These are phyloP conservation scores for Pseudocercospora fuligena DNA, from an alignment of 2,329 filamentous ascomycete species.

Conservation along the genomic window DNA sequence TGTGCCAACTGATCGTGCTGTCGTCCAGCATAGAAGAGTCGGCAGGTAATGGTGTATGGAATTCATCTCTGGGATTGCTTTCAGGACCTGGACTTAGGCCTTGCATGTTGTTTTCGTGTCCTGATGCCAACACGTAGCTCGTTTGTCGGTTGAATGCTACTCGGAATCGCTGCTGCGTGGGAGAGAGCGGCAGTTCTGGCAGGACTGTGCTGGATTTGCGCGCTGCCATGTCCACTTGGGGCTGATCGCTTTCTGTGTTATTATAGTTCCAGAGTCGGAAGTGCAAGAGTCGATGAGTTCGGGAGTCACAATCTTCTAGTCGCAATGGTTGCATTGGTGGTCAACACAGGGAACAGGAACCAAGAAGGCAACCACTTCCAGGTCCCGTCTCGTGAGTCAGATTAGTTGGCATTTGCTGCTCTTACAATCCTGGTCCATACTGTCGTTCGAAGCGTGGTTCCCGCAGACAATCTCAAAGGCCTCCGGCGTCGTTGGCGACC, in stretches of 20 bases:
- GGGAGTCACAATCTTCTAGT: background rate
- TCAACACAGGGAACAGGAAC: background rate
- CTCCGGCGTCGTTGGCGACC: background rate
- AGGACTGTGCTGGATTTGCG: background rate
- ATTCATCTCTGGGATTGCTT: background rate
- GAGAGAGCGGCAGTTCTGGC: background rate
- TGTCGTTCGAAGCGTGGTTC: background rate
- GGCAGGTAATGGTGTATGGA: background rate
- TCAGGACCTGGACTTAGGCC: background rate
- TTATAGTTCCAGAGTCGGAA: background rate
- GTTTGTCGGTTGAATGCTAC: conserved; percentile 1
- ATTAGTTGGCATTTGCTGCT: background rate
- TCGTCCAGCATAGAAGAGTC: background rate
- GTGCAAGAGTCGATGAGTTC: background rate
- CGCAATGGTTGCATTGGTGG: background rate
- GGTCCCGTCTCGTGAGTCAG: conserved; percentile 3
- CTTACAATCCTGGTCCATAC: conserved; percentile 3
- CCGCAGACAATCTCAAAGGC: background rate
- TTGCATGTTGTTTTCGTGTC: background rate
- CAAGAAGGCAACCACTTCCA: conserved; percentile 3
- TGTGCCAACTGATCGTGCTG: conserved; percentile 6
- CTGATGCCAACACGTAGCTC: background rate
- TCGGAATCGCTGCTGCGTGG: background rate
- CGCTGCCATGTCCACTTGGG: background rate
- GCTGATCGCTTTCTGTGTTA: background rate